Evolutionary conservation across 2,329 filamentous ascomycete genomes (phyloP), one percentile per base, ranked within the genome.

Genomic region (Scedosporium apiospermum): DNA sequence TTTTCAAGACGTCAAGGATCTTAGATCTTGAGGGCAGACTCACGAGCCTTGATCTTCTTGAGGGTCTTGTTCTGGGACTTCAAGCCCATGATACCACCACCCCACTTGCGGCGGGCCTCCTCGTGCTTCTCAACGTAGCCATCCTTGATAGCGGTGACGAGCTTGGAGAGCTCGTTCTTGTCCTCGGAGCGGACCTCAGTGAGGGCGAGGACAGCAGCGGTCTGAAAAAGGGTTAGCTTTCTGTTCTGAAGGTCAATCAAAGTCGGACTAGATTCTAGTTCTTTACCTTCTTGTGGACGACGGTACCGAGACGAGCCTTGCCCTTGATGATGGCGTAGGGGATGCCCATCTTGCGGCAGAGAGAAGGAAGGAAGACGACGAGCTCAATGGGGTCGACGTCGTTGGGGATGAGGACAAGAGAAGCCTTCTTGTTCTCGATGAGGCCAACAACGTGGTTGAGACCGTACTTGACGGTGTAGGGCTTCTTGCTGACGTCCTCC

Each of bases 291-390:
- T 99, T 97, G 90, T 99, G 93, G 70, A 99, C 93, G 71, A 99
- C 93, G 66, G 95, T 98, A 72, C 95, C 95, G 74, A 99, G 91
- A 82, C 95, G 89, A 71, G 95, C 95, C 90, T 99, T 99, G 84
- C 95, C 95, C 91, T 99, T 99, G 77, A 99, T 87, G 73, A 99
- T 98, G 76, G 93, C 95, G 80, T 98, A 99, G 68, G 96, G 95
- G 72, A 97, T 88, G 82, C 96, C 96, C 93, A 99, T 99, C 91
- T 99, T 99, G 82, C 93, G 90, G 91, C 95, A 99, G 71, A 99
- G 90, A 74, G 95, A 93, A 71, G 95, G 95, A 68, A 99, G 88
- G 90, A 96, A 99, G 81, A 99, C 91, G 75, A 99, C 96, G 73
- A 99, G 83, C 87, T 99, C 95, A 76, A 99, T 99, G 74, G 95